phyloP scores from a whole-genome alignment of 768 basidiomycete genomes.

The Collybiopsis confluens region DNA sequence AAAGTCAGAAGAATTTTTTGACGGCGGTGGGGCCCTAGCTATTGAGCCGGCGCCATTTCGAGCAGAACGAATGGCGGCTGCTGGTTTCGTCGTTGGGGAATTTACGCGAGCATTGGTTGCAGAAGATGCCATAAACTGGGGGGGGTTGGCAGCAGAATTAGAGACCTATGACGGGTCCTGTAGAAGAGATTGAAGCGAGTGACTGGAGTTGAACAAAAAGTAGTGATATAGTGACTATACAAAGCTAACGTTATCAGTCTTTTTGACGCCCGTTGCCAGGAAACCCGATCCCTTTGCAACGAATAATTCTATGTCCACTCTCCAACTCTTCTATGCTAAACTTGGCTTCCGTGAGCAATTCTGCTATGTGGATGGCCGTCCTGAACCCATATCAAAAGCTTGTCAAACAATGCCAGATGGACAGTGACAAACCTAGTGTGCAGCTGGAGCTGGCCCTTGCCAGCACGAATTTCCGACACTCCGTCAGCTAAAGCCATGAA shows the following conservation, averaged over 20 bases:
- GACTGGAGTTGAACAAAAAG: background rate
- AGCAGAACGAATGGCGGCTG: background rate
- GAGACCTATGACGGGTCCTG: background rate
- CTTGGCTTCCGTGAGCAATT: constrained; percentile 62
- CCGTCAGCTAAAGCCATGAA: constrained; percentile 73
- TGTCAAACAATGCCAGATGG: background rate
- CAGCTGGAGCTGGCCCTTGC: constrained; percentile 52
- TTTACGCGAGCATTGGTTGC: constrained; percentile 2
- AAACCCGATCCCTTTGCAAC: constrained; percentile 66
- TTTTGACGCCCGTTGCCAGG: constrained; percentile 4
- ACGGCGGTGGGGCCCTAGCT: no score
- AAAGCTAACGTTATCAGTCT: background rate
- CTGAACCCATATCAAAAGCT: constrained; percentile 19
- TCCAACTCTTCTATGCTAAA: constrained; percentile 50
- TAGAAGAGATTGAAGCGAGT: no score
- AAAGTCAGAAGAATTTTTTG: no score
- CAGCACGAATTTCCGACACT: constrained; percentile 50
- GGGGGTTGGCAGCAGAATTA: background rate
- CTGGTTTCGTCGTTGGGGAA: background rate
- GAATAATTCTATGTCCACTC: constrained; percentile 39
- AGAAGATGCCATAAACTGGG: background rate
- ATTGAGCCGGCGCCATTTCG: background rate
- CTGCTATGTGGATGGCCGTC: constrained; percentile 72
- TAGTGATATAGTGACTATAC: background rate
- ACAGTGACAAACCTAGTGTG: constrained; percentile 54